Base-by-base conservation (phyloP, 2,329 filamentous ascomycete species). In the Penicillium glabrum region DNA sequence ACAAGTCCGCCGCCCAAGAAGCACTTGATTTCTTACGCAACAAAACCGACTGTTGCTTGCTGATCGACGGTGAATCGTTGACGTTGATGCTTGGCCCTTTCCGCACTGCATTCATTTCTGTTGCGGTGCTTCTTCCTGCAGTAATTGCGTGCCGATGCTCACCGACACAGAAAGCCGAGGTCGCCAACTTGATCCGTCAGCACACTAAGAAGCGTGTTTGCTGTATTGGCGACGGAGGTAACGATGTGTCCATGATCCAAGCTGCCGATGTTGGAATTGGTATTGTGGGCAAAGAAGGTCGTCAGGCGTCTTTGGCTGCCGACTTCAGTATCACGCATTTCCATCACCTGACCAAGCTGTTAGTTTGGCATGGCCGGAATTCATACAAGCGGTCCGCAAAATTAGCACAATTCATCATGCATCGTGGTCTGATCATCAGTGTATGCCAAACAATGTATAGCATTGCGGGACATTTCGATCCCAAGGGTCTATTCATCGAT, bases 161-260 rank as follows among this genome's bases (percentile, higher is more conserved):
- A 8, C 96, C 95, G 0, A 97, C 91, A 0, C 95, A 99, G 70
- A 99, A 99, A 75, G 96, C 95, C 43, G 93, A 98, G 67, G 84
- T 99, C 39, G 95, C 96, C 10, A 87, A 85, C 64, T 83, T 98
- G 48, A 99, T 99, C 77, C 91, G 93, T 59, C 85, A 89, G 50
- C 88, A 91, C 75, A 99, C 95, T 21, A 92, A 91, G 75, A 98
- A 98, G 76, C 89, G 96, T 14, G 90, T 98, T 16, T 96, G 93
- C 77, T 98, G 95, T 71, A 99, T 99, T 65, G 95, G 95, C 37
- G 95, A 99, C 70, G 95, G 95, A 63, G 95, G 96, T 67, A 99
- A 99, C 76, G 96, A 99, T 72, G 95, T 99, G 5, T 93, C 89
- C 65, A 99, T 99, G 95, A 99, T 99, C 65, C 95, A 98, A 79